Percentiles rank a stretch among this genome's conserved stretches.
These are phyloP conservation scores for Alternaria gansuensis DNA, from an alignment of 2,329 filamentous ascomycete genomes.

Conservation along the genomic window DNA sequence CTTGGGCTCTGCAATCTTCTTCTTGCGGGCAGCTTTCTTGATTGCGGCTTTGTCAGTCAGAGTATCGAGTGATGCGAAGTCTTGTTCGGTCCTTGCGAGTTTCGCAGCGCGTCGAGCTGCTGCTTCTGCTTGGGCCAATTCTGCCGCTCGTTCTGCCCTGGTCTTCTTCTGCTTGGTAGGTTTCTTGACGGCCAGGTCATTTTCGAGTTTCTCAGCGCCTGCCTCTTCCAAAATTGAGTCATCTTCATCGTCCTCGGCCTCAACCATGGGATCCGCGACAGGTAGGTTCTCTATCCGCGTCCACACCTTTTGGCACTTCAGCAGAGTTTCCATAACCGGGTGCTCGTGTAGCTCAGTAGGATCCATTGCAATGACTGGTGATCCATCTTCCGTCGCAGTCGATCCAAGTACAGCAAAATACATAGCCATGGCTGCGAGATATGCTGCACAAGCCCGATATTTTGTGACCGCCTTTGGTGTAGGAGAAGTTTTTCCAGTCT, in stretches of 20 bases:
- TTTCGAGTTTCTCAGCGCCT: conserved; percentile 43
- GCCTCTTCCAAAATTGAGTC: conserved; percentile 49
- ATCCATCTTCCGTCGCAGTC: conserved; percentile 67
- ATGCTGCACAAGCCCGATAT: conserved; percentile 82
- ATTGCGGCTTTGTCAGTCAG: conserved; percentile 62
- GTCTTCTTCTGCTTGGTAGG: conserved; percentile 55
- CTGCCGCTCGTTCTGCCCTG: conserved; percentile 60
- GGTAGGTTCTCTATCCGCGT: conserved; percentile 73
- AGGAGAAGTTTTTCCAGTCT: conserved; percentile 9
- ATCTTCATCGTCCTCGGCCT: conserved; percentile 44
- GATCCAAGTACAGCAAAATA: conserved; percentile 96
- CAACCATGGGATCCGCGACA: conserved; percentile 57
- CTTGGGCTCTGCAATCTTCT: conserved; percentile 36
- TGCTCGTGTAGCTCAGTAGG: conserved; percentile 87
- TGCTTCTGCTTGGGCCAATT: conserved; percentile 64
- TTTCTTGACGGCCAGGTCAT: conserved; percentile 46
- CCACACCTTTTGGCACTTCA: conserved; percentile 85
- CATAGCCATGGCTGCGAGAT: conserved; percentile 85
- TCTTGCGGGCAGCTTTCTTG: conserved; percentile 59
- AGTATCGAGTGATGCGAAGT: conserved; percentile 74
- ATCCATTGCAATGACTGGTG: conserved; percentile 67
- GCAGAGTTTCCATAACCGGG: conserved; percentile 84
- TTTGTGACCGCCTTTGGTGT: conserved; percentile 64
- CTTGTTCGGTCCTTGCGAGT: conserved; percentile 69
- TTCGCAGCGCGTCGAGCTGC: conserved; percentile 63